These are phyloP conservation scores for Zoysia japonica DNA, from an alignment of 176 grass and related monocot genomes.

Conservation along the genomic window DNA sequence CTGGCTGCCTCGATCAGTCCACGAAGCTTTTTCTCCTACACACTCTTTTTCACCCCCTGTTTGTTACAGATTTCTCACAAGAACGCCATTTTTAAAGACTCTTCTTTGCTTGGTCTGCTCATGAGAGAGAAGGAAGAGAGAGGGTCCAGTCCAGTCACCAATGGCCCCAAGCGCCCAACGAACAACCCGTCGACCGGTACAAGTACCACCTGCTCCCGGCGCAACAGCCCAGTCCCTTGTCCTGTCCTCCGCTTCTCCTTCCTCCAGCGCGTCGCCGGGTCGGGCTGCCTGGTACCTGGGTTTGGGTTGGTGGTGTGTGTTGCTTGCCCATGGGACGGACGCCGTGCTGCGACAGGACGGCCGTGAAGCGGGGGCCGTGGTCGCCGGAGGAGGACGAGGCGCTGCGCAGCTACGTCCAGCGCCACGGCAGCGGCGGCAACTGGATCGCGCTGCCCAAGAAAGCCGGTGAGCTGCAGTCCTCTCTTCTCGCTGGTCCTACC, in stretches of 20 bases:
- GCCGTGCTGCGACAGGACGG: constrained; percentile 86
- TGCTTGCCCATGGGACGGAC: constrained; percentile 61
- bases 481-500: not conserved
- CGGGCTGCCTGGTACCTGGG: not conserved
- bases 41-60: constrained; percentile 16
- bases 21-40: constrained; percentile 1
- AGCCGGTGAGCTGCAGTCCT: constrained; percentile 46
- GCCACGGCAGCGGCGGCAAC: constrained; percentile 69
- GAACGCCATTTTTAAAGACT: constrained; percentile 31
- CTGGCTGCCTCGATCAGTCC: constrained; percentile 4
- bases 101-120: not conserved
- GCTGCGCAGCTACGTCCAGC: constrained; percentile 62
- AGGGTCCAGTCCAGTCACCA: not conserved
- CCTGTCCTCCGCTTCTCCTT: not conserved
- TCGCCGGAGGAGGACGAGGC: constrained; percentile 82
- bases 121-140: not conserved
- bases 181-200: constrained; percentile 8
- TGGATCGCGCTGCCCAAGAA: constrained; percentile 83
- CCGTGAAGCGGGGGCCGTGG: constrained; percentile 87
- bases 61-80: not conserved
- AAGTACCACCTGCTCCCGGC: constrained; percentile 12
- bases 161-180: not conserved
- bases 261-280: not conserved
- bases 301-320: not conserved
- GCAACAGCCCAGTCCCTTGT: not conserved